Evolutionary conservation across 768 basidiomycete species (phyloP), one percentile per base, ranked within the genome.

Genomic region (Xerocomellus amylosporus): DNA sequence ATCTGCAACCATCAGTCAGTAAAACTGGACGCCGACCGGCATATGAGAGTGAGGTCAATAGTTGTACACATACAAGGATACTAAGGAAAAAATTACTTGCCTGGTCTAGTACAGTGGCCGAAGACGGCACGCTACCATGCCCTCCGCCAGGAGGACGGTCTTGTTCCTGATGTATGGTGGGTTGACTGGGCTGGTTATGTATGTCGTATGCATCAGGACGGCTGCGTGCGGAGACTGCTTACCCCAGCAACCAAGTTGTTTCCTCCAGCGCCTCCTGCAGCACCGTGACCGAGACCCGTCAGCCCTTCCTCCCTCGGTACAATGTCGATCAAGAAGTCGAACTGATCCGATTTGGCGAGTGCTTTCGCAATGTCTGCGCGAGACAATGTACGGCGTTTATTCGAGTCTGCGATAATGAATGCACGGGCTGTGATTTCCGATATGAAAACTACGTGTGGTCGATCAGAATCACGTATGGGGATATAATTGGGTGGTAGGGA

Each of bases 271-370:
- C 54, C 43, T 17, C 45, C 26, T 0, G 44, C 15, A 1, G 46
- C 1, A 14, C 58, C 44, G 12, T 67, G 69, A 24, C 43, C 54
- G 4, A 70, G 60, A 4, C 62, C 69, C 0, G 59, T 58, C 24
- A 70, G 24, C 0, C 69, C 70, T 54, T 92, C 90, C 55, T 96
- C 95, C 40, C 94, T 77, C 0, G 95, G 95, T 1, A 96, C 87
- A 54, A 97, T 93, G 71, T 98, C 96, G 68, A 98, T 96, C 54
- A 98, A 77, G 66, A 98, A 98, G 74, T 98, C 96, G 64, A 98
- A 98, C 70, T 95, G 93, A 74, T 98, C 96, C 5, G 88, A 90
- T 71, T 93, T 93, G 63, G 84, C 83, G 55, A 97, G 79, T 0
- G 95, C 96, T 64, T 93, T 90, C 7, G 93, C 89, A 49, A 99